These are phyloP conservation scores for Tympanopsis confertula DNA, from an alignment of 2,329 filamentous ascomycete species.

Conservation along the genomic window DNA sequence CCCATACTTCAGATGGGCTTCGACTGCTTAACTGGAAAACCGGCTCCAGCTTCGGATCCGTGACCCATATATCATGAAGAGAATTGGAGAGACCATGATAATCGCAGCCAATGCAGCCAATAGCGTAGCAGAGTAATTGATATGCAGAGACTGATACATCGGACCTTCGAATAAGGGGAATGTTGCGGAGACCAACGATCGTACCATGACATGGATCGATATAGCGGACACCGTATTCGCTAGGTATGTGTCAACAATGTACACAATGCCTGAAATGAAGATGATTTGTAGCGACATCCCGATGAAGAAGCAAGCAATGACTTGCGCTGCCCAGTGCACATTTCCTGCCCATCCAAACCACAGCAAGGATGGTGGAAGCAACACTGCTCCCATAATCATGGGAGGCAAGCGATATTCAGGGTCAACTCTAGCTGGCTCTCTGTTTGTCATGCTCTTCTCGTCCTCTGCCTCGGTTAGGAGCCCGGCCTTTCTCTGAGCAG, in stretches of 20 bases:
- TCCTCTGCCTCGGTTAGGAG: too few species aligned
- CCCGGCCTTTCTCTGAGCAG: too few species aligned
- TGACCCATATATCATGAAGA: too few species aligned
- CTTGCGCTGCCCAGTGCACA: slow-evolving; percentile 7
- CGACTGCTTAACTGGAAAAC: too few species aligned
- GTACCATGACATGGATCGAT: slow-evolving; percentile 9
- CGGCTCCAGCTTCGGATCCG: too few species aligned
- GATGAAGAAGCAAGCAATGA: slow-evolving; percentile 8
- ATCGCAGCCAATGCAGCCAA: too few species aligned
- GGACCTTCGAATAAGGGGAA: slow-evolving; percentile 9
- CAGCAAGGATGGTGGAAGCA: slow-evolving; percentile 32
- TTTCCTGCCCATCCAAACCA: slow-evolving; percentile 37
- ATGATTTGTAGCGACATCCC: slow-evolving; percentile 8
- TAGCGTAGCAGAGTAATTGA: too few species aligned
- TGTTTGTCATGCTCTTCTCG: slow-evolving; percentile 17
- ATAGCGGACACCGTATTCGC: slow-evolving; percentile 9
- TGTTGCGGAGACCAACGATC: slow-evolving; percentile 7
- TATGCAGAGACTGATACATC: too few species aligned
- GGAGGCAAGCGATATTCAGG: slow-evolving; percentile 32
- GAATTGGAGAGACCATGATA: too few species aligned
- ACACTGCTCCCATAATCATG: slow-evolving; percentile 29
- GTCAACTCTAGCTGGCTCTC: slow-evolving; percentile 17
- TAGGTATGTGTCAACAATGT: slow-evolving; percentile 10
- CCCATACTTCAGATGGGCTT: too few species aligned
- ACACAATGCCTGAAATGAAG: slow-evolving; percentile 9